These are phyloP conservation scores for Boletus eberwhitei DNA, from an alignment of 768 basidiomycete species.

Conservation along the genomic window DNA sequence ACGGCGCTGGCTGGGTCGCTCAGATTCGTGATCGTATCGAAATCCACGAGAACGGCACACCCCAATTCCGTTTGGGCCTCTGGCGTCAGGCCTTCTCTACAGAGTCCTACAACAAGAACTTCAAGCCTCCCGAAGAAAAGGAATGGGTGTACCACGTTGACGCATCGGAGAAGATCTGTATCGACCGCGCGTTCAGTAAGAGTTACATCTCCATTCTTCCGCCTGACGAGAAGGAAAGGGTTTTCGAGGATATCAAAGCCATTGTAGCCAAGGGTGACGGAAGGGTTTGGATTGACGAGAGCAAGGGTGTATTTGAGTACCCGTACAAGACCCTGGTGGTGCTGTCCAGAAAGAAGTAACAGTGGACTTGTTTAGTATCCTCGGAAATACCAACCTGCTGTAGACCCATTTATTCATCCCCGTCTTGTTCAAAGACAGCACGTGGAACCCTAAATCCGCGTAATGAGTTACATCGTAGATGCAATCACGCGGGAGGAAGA, in stretches of 20 bases:
- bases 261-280: constrained; percentile 61
- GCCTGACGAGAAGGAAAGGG: constrained; percentile 52
- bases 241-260: constrained; percentile 47
- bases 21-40: constrained; percentile 69
- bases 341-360: constrained; percentile 43
- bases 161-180: constrained; percentile 50
- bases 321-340: constrained; percentile 71
- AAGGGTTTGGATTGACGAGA: constrained; percentile 73
- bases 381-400: neutral
- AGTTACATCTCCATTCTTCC: constrained; percentile 74
- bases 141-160: constrained; percentile 51
- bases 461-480: neutral
- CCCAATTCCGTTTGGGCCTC: constrained; percentile 74
- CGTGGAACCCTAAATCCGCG: too few species aligned
- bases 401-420: neutral
- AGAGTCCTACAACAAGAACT: constrained; percentile 53
- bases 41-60: constrained; percentile 64
- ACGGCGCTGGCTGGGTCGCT: constrained; percentile 68
- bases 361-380: neutral
- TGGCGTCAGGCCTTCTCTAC: constrained; percentile 75
- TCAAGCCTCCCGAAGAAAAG: constrained; percentile 57
- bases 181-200: constrained; percentile 75
- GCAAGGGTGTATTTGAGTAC: constrained; percentile 72
- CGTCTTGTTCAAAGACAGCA: neutral
- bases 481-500: constrained; percentile 79